Conservation (phyloP, 139 green algal genomes). For the Chlamydomonas applanata region DNA sequence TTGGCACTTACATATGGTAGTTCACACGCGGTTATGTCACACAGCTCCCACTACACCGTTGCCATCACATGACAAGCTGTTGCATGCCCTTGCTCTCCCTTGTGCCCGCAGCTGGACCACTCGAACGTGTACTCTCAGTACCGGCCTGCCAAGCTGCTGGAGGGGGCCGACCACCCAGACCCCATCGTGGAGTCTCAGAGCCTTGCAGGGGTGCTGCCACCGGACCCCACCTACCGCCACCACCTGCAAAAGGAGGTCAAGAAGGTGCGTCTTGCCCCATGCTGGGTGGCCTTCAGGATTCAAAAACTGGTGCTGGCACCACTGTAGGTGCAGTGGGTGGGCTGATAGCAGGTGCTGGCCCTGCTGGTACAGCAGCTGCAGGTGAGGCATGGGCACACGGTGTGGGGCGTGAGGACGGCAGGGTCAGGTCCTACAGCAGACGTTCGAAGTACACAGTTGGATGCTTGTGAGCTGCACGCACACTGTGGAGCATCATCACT, state of each 20-base stretch:
- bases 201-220: conserved; percentile 57
- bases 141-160: conserved; percentile 44
- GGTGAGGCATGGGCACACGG: too few relatives aligned
- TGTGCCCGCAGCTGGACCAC: conserved; percentile 6
- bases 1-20: too few relatives aligned
- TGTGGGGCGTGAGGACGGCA: too few relatives aligned
- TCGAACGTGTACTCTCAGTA: conserved; percentile 11
- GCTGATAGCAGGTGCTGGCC: too few relatives aligned
- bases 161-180: conserved; percentile 58
- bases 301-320: not conserved
- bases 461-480: not conserved
- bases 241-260: conserved; percentile 36
- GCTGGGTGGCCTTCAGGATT: not conserved
- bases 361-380: too few relatives aligned
- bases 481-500: not conserved
- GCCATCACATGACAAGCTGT: too few relatives aligned
- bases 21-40: too few relatives aligned
- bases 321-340: too few relatives aligned
- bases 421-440: too few relatives aligned
- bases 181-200: conserved; percentile 67
- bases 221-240: conserved; percentile 52
- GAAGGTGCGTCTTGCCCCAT: too few relatives aligned
- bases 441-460: too few relatives aligned
- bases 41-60: too few relatives aligned
- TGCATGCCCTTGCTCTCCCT: not conserved